Percentiles rank a stretch among this genome's conserved stretches.
Conservation (phyloP, 306 rosid genomes). For the Castanopsis chinensis region DNA sequence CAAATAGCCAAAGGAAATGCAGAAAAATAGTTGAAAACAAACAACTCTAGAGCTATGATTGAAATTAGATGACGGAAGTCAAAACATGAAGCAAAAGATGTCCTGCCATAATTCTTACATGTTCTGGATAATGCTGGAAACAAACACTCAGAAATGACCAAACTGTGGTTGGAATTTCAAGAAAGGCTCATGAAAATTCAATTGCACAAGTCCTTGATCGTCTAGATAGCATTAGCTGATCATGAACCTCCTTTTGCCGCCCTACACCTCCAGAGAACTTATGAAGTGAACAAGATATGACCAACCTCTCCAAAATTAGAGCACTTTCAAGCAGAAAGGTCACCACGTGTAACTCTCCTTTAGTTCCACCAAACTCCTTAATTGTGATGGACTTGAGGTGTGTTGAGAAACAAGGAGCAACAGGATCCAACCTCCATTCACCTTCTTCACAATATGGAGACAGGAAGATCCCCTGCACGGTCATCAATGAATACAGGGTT, state of each 20-base stretch:
- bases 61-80: no score
- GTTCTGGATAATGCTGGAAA: no score
- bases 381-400: background rate
- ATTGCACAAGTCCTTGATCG: background rate
- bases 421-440: background rate
- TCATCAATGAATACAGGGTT: background rate
- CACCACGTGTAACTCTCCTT: background rate
- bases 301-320: background rate
- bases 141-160: no score
- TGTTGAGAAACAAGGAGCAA: background rate
- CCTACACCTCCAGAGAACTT: background rate
- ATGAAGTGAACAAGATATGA: background rate
- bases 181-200: no score
- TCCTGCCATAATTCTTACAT: no score
- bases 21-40: no score
- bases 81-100: no score
- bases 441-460: background rate
- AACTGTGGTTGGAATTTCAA: no score
- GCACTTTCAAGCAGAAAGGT: background rate
- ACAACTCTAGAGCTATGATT: no score
- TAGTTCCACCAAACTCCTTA: background rate
- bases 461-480: background rate
- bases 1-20: no score
- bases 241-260: background rate
- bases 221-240: background rate